Evolutionary conservation across 805 yeast species (phyloP).

Genomic region (Saturnispora kantuleensis): DNA sequence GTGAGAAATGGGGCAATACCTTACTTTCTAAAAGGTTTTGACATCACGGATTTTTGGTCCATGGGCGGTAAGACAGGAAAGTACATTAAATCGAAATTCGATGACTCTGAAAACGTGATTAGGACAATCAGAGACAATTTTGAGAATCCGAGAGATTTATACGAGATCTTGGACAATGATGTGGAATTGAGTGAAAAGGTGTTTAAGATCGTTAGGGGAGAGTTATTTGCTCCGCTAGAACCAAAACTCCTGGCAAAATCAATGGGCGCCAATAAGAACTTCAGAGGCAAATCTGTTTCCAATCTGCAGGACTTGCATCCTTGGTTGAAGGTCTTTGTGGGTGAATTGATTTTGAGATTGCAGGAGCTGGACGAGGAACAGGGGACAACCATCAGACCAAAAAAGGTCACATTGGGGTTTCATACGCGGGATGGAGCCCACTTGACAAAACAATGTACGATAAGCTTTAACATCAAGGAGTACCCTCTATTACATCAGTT

Average conservation of each 20-base stretch:
- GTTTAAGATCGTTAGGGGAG: conserved; percentile 57
- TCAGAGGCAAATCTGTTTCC: conserved; percentile 45
- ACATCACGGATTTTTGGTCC: conserved; percentile 72
- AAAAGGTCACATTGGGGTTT: conserved; percentile 37
- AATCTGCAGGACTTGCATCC: conserved; percentile 47
- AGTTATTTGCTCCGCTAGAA: conserved; percentile 41
- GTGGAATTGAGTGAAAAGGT: conserved; percentile 43
- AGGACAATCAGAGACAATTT: conserved; percentile 42
- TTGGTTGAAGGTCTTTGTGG: conserved; percentile 79
- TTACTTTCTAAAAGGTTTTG: conserved; percentile 49
- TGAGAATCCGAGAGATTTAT: conserved; percentile 28
- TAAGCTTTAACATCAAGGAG: conserved; percentile 27
- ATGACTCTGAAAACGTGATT: conserved; percentile 25
- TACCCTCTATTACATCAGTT: conserved; percentile 28
- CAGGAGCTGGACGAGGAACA: conserved; percentile 65
- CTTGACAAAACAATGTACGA: conserved; percentile 34
- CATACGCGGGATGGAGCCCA: conserved; percentile 16
- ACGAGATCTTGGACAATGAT: conserved; percentile 31
- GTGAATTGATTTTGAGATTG: conserved; percentile 64
- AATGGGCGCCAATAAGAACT: conserved; percentile 84
- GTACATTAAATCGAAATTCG: conserved; percentile 38
- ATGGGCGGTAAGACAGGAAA: conserved; percentile 87
- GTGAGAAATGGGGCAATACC: conserved; percentile 40
- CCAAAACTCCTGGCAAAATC: conserved; percentile 60
- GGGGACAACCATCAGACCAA: conserved; percentile 38